Conservation (phyloP, 768 basidiomycete genomes). For the Agaricus sinodeliciosus region DNA sequence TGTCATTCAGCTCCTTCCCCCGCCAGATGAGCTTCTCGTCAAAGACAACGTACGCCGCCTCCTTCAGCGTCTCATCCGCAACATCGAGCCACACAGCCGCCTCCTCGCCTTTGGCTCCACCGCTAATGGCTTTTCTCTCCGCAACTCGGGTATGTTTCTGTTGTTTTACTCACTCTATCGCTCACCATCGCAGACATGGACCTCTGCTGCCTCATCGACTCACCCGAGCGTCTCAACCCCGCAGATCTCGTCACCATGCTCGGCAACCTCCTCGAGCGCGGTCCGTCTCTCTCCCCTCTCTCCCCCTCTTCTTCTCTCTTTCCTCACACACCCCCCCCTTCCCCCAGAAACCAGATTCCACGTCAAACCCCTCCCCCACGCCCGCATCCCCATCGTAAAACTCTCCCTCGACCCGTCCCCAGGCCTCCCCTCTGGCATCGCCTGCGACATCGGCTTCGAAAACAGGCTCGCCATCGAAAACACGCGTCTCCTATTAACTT, state of each 20-base stretch:
- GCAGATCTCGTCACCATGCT: slow-evolving; percentile 92
- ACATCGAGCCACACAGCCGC: slow-evolving; percentile 87
- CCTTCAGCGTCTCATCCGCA: slow-evolving; percentile 91
- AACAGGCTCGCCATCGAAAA: slow-evolving; percentile 97
- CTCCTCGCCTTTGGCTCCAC: slow-evolving; percentile 94
- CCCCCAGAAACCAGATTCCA: slow-evolving; percentile 90
- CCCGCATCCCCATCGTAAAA: slow-evolving; percentile 98
- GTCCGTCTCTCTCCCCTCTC: slow-evolving; percentile 38
- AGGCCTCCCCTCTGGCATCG: slow-evolving; percentile 78
- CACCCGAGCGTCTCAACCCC: slow-evolving; percentile 70
- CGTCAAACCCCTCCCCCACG: slow-evolving; percentile 94
- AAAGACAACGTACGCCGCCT: slow-evolving; percentile 96
- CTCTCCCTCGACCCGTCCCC: slow-evolving; percentile 85
- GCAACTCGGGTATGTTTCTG: slow-evolving; percentile 73
- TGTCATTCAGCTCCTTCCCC: slow-evolving; percentile 87
- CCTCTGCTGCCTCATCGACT: slow-evolving; percentile 92
- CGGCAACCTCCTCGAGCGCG: slow-evolving; percentile 87
- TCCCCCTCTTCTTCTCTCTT: background rate
- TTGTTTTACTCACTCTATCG: background rate
- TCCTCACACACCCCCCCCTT: slow-evolving; percentile 11
- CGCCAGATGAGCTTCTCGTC: slow-evolving; percentile 82
- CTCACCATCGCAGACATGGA: slow-evolving; percentile 77
- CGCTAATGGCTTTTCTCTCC: slow-evolving; percentile 93
- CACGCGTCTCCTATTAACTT: slow-evolving; percentile 91
- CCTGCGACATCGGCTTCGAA: slow-evolving; percentile 98